A percentile compares a stretch with the other conserved stretches of the same genome.
Evolutionary conservation across 1,284 basidiomycete species (phyloP).

Genomic region (Cronartium quercuum): DNA sequence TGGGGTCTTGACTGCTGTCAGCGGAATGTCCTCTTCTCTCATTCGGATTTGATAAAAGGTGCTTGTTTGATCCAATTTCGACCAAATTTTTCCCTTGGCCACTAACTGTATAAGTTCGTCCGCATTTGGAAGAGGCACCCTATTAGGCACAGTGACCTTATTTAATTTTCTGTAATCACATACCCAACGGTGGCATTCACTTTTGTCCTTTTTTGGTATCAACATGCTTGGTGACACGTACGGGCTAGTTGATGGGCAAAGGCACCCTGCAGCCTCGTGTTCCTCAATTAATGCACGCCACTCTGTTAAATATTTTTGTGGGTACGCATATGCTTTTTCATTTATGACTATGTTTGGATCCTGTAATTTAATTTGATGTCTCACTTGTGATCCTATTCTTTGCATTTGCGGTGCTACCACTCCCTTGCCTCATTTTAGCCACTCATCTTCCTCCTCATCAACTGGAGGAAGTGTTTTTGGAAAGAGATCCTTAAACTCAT

Average conservation of each 20-base stretch:
- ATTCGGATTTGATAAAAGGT: conserved; percentile 52
- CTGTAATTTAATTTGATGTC: not conserved
- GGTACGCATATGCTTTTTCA: not conserved
- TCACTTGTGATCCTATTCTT: not conserved
- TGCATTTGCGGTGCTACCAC: not conserved
- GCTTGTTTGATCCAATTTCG: conserved; percentile 53
- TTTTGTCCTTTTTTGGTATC: not conserved
- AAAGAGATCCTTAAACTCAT: not conserved
- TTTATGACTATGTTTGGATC: not conserved
- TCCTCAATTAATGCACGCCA: not conserved
- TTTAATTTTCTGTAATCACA: conserved; percentile 38
- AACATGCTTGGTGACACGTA: not conserved
- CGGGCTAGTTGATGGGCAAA: not conserved
- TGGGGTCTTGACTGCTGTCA: conserved; percentile 52
- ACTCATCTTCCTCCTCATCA: not conserved
- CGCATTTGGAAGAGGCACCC: conserved; percentile 33
- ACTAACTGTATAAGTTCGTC: not conserved
- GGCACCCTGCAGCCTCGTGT: not conserved
- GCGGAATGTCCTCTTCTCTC: conserved; percentile 49
- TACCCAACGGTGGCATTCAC: not conserved
- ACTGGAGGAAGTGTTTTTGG: not conserved
- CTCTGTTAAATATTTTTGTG: not conserved
- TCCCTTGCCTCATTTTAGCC: not conserved
- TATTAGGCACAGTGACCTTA: conserved; percentile 38
- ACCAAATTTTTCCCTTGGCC: conserved; percentile 46